Conservation (phyloP, 768 basidiomycete genomes). For the Suillus subluteus region DNA sequence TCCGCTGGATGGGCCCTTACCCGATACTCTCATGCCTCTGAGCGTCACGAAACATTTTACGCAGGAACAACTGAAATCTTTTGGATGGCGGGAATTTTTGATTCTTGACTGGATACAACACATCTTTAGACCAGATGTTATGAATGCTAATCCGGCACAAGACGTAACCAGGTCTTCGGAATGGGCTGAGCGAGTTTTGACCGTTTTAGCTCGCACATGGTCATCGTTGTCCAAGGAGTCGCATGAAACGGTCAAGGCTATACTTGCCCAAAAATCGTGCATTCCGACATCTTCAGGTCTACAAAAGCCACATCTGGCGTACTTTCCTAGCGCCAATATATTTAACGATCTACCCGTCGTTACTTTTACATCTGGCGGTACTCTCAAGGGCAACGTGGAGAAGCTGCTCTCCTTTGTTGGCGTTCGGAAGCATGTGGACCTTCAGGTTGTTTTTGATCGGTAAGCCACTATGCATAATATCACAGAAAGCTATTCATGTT, state of each 20-base stretch:
- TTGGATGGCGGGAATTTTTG: constrained; percentile 81
- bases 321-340: constrained; percentile 84
- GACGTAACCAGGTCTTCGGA: constrained; percentile 66
- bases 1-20: constrained; percentile 78
- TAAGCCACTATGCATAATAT: constrained; percentile 30
- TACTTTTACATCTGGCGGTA: constrained; percentile 61
- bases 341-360: constrained; percentile 91
- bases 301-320: constrained; percentile 70
- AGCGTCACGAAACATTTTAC: constrained; percentile 64
- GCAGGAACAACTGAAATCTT: constrained; percentile 53
- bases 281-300: constrained; percentile 64
- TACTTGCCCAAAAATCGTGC: constrained; percentile 48
- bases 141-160: constrained; percentile 47
- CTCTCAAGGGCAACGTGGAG: constrained; percentile 73
- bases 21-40: constrained; percentile 71
- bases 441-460: constrained; percentile 93
- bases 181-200: constrained; percentile 84
- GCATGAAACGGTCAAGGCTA: constrained; percentile 44
- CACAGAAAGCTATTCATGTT: background rate
- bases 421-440: constrained; percentile 88
- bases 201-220: constrained; percentile 73
- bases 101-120: constrained; percentile 76
- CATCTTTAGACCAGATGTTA: constrained; percentile 53
- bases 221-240: constrained; percentile 53
- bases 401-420: constrained; percentile 73